Conservation (phyloP, 2,329 filamentous ascomycete genomes). For the Diaporthe ampelina region DNA sequence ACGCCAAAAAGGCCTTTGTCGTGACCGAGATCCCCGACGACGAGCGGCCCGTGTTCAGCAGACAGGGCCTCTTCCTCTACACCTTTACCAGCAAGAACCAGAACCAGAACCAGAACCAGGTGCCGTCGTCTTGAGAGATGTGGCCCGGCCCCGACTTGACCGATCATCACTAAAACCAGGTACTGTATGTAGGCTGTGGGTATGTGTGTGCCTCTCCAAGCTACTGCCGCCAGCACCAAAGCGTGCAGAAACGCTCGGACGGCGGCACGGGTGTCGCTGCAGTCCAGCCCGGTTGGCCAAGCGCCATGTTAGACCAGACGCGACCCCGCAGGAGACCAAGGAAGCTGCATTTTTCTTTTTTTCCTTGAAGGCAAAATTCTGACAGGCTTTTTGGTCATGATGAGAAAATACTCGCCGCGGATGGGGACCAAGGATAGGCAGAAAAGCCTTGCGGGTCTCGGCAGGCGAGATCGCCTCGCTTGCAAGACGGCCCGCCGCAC, state of each 20-base stretch:
- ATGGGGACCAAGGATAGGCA: not conserved
- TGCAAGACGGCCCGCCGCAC: conserved; percentile 12
- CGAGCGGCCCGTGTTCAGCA: conserved; percentile 68
- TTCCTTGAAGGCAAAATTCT: not conserved
- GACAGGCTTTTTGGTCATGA: not conserved
- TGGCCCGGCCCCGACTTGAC: not conserved
- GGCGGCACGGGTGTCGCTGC: not conserved
- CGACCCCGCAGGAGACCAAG: not conserved
- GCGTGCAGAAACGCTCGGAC: not conserved
- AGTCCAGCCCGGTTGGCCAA: conserved; percentile 11
- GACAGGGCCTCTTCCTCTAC: conserved; percentile 73
- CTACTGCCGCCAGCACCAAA: not conserved
- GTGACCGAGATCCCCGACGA: conserved; percentile 75
- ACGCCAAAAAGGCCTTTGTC: conserved; percentile 75
- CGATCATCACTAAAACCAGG: not conserved
- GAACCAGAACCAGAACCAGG: not conserved
- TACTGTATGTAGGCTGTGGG: not conserved
- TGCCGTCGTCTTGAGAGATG: conserved; percentile 8
- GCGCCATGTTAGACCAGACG: not conserved
- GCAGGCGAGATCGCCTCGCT: conserved; percentile 4
- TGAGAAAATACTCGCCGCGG: not conserved
- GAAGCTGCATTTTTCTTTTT: not conserved
- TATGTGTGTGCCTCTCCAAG: not conserved
- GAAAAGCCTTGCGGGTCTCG: not conserved
- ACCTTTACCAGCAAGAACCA: conserved; percentile 61